Evolutionary conservation across 305 asterid species (phyloP).

Genomic region (Solanum hybrid): DNA sequence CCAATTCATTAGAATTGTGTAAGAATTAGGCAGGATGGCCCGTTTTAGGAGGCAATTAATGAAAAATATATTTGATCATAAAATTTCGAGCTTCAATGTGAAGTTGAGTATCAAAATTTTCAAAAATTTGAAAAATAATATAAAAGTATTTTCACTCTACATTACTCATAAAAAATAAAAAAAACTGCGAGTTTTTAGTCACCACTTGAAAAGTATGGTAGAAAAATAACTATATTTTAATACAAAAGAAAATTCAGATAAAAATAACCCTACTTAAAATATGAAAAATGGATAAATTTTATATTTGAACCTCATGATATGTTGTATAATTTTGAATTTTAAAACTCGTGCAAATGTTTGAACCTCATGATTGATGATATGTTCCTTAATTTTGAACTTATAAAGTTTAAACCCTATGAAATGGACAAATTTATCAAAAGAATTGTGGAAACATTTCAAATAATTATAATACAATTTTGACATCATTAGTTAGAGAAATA

Average conservation of each 20-base stretch:
- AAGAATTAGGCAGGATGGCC: neutral
- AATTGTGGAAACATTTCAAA: neutral
- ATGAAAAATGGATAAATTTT: no score
- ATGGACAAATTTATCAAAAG: neutral
- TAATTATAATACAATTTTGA: neutral
- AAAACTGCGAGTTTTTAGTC: neutral
- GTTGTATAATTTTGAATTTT: neutral
- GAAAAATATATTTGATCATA: no score
- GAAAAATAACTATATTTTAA: no score
- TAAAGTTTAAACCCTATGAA: no score
- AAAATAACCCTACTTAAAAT: no score
- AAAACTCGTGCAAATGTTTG: no score
- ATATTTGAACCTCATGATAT: neutral
- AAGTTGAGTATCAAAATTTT: no score
- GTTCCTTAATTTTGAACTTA: neutral
- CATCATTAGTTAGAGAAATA: neutral
- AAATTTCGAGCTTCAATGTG: no score
- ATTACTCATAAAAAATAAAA: no score
- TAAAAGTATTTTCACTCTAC: neutral
- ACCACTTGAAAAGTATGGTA: no score
- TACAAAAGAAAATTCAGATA: no score
- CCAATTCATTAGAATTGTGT: neutral
- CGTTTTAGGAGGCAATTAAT: neutral
- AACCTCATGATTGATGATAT: neutral
- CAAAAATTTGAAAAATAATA: no score